Percentiles rank a stretch among this genome's conserved stretches.
These are phyloP conservation scores for Eucalyptus pauciflora DNA, from an alignment of 345 rosid species.

Conservation along the genomic window DNA sequence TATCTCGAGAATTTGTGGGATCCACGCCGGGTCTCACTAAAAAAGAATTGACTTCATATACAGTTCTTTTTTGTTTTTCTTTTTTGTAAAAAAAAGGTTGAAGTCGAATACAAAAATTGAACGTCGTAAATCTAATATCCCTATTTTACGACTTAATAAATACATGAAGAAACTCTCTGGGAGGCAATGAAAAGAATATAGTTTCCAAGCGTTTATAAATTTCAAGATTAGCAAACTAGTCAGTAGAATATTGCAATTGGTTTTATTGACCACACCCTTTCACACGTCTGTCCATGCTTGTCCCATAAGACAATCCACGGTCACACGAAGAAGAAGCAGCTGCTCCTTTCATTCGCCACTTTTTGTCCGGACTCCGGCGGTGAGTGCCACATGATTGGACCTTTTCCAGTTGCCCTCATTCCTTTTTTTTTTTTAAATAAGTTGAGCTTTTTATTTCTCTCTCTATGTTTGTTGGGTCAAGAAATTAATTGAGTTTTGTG, in stretches of 20 bases:
- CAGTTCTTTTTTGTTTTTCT: neutral
- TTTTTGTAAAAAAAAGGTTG: neutral
- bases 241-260: too few species aligned
- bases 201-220: too few species aligned
- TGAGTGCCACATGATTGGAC: neutral
- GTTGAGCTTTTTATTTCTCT: neutral
- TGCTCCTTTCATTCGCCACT: neutral
- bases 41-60: neutral
- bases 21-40: neutral
- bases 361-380: neutral
- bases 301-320: neutral
- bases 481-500: neutral
- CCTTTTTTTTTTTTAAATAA: neutral
- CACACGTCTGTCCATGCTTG: neutral
- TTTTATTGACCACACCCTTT: neutral
- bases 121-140: rapidly evolving
- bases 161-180: too few species aligned
- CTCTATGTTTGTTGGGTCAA: neutral
- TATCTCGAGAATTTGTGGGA: rapidly evolving
- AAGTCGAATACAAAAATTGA: too few species aligned
- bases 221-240: too few species aligned
- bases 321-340: neutral
- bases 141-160: neutral
- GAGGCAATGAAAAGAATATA: too few species aligned
- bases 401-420: neutral